These are phyloP conservation scores for Nigrospora sphaerica DNA, from an alignment of 2,329 filamentous ascomycete species.

Conservation along the genomic window DNA sequence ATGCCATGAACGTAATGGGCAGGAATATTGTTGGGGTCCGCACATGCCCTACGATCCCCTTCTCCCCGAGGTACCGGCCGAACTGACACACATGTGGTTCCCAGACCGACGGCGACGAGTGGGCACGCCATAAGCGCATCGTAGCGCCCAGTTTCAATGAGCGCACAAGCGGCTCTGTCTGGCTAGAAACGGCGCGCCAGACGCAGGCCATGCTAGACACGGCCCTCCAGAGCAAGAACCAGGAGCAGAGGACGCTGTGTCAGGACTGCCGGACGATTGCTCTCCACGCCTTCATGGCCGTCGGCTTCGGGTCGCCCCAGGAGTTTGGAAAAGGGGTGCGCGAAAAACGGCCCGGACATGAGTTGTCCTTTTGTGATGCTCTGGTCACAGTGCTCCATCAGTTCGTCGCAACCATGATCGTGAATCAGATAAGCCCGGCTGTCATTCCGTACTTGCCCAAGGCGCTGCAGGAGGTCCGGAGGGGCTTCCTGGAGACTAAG, in stretches of 20 bases:
- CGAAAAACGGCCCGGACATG: conserved; percentile 8
- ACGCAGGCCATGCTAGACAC: neutral
- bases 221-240: neutral
- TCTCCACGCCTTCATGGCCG: conserved; percentile 19
- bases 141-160: conserved; percentile 2
- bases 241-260: neutral
- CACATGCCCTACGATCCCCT: too few relatives aligned
- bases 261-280: conserved; percentile 17
- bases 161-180: neutral
- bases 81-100: too few relatives aligned
- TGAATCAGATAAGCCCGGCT: conserved; percentile 2
- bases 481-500: conserved; percentile 4
- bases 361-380: conserved; percentile 14
- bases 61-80: too few relatives aligned
- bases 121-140: conserved; percentile 2
- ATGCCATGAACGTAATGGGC: too few relatives aligned
- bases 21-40: too few relatives aligned
- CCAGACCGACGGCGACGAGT: neutral
- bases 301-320: conserved; percentile 15
- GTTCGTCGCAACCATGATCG: conserved; percentile 15
- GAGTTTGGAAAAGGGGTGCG: conserved; percentile 9
- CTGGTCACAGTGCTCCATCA: conserved; percentile 18
- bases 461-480: neutral
- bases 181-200: neutral
- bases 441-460: conserved; percentile 1